Base-by-base conservation (phyloP, 768 basidiomycete species). In the Tylopilus intermedius region DNA sequence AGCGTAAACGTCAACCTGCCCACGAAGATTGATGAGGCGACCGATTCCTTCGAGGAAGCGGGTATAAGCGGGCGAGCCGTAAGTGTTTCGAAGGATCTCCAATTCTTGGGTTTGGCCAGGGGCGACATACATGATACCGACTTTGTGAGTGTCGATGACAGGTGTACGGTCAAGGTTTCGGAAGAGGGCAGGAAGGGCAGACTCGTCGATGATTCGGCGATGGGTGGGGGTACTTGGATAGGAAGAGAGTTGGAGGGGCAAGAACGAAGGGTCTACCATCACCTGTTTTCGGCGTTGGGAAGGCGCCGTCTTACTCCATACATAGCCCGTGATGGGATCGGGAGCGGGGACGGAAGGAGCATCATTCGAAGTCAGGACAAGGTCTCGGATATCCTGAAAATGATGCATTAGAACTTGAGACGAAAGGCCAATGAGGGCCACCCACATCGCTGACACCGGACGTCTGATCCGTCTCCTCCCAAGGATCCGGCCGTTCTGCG, bases 141-240 rank as follows among this genome's bases (percentile, higher is more conserved):
- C 87, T 69, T 96, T 95, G 70, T 98, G 92, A 0, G 90, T 94
- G 69, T 99, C 96, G 55, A 99, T 94, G 60, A 98, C 93, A 0
- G 94, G 94, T 39, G 89, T 87, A 40, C 80, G 75, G 60, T 96
- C 93, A 42, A 98, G 77, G 7, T 77, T 78, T 24, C 78, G 74
- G 57, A 94, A 73, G 54, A 86, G 81, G 26, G 77, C 73, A 4
- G 79, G 70, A 37, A 89, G 76, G 13, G 72, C 68, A 1, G 83
- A 73, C 9, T 80, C 73, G 44, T 84, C 79, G 5, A 85, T 71
- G 10, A 79, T 72, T 49, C 75, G 77, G 53, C 74, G 67, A 30
- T 68, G 69, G 6, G 70, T 60, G 1, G 73, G 67, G 26, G 58
- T 45, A 11, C 72, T 78, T 4, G 84, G 84, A 62, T 82, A 86